A percentile compares a stretch with the other conserved stretches of the same genome.
These are phyloP conservation scores for Solanum clarkiae DNA, from an alignment of 257 asterid species.

Conservation along the genomic window DNA sequence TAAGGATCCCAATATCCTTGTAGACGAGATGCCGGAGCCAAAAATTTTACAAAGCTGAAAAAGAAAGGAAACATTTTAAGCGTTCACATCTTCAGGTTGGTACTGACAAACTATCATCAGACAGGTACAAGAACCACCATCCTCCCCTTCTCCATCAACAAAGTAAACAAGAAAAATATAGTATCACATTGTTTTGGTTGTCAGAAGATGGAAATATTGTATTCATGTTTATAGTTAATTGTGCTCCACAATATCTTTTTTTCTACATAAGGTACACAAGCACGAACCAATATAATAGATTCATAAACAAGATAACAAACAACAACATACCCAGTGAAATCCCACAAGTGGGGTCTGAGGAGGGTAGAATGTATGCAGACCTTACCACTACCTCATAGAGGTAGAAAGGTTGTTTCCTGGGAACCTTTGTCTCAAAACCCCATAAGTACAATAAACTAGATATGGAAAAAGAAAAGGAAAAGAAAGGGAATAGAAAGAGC, in stretches of 20 bases:
- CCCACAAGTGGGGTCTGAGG: too few species aligned
- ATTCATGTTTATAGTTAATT: neutral
- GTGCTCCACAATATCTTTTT: neutral
- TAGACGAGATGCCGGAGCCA: conserved; percentile 69
- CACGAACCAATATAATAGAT: neutral
- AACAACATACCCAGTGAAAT: too few species aligned
- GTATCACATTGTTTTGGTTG: neutral
- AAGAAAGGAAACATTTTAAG: neutral
- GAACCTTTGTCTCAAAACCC: too few species aligned
- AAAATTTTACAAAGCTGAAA: conserved; percentile 83
- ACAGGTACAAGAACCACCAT: neutral
- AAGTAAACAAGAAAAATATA: neutral
- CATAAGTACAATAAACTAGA: too few species aligned
- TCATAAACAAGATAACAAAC: neutral
- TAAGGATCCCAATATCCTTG: conserved; percentile 98
- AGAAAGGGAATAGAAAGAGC: too few species aligned
- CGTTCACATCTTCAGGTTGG: neutral
- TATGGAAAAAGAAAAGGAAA: too few species aligned
- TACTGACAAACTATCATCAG: neutral
- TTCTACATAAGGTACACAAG: neutral
- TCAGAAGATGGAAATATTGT: neutral
- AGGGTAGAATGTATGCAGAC: too few species aligned
- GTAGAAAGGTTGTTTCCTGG: too few species aligned
- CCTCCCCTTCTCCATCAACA: neutral
- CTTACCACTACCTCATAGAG: too few species aligned